phyloP scores from a whole-genome alignment of 2,329 filamentous ascomycete species.

The Simplicillium aogashimaense region DNA sequence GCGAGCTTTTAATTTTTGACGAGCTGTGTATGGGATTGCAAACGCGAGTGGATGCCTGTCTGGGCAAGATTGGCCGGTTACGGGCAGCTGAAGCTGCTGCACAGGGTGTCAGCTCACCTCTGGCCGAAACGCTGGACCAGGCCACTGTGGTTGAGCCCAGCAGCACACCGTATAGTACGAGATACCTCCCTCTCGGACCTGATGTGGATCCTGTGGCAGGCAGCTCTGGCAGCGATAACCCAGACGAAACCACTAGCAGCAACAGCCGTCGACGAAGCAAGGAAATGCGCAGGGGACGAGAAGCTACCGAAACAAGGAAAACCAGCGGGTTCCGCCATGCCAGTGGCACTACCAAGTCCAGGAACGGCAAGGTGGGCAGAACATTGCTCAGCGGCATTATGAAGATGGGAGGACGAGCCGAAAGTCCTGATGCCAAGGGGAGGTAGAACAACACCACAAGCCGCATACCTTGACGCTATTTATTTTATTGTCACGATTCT shows the following conservation, averaged over 20 bases:
- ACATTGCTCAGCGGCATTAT: constrained; percentile 34
- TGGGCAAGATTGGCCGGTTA: constrained; percentile 35
- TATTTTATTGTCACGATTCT: too few relatives aligned
- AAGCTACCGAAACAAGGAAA: constrained; percentile 16
- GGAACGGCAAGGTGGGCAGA: constrained; percentile 29
- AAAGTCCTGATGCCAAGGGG: constrained; percentile 27
- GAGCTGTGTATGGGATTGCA: constrained; percentile 39
- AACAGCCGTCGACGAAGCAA: constrained; percentile 18
- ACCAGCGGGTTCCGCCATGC: constrained; percentile 16
- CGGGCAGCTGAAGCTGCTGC: constrained; percentile 25
- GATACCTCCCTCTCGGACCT: constrained; percentile 12
- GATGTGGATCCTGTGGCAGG: constrained; percentile 30
- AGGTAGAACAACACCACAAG: too few relatives aligned
- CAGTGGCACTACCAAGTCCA: constrained; percentile 21
- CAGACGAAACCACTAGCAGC: constrained; percentile 12
- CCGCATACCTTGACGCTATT: too few relatives aligned
- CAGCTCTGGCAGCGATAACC: constrained; percentile 40
- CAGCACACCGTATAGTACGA: constrained; percentile 1
- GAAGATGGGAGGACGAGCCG: constrained; percentile 28
- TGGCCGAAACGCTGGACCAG: constrained; percentile 40
- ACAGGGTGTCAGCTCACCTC: constrained; percentile 21
- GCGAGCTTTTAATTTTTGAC: constrained; percentile 44
- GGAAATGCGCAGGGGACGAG: constrained; percentile 19
- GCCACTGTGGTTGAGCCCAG: constrained; percentile 21
- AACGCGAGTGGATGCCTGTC: constrained; percentile 38